A percentile compares a stretch with the other conserved stretches of the same genome.
phyloP scores from a whole-genome alignment of 352 stramenopile species.

The Pythium aquatile region DNA sequence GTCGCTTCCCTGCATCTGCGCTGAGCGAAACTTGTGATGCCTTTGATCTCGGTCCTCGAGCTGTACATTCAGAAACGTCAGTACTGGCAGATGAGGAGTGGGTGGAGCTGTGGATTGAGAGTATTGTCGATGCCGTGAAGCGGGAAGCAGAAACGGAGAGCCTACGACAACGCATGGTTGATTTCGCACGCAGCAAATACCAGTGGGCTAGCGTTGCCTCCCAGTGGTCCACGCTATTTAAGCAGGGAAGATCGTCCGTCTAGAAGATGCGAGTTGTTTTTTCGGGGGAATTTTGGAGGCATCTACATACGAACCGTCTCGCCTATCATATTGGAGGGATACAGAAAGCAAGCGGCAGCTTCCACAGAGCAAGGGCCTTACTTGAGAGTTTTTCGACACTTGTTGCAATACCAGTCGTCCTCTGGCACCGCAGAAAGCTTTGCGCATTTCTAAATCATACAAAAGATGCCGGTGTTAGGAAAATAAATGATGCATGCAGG shows the following conservation, averaged over 20 bases:
- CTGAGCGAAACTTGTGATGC: conserved; percentile 56
- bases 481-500: background rate
- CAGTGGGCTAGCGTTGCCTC: conserved; percentile 50
- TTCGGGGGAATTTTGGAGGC: conserved; percentile 1
- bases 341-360: background rate
- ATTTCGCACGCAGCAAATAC: conserved; percentile 51
- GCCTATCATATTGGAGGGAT: background rate
- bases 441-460: conserved; percentile 76
- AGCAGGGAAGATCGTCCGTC: conserved; percentile 2
- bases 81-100: conserved; percentile 36
- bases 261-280: conserved; percentile 19
- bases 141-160: conserved; percentile 28
- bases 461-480: background rate
- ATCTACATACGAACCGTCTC: conserved; percentile 4
- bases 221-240: conserved; percentile 56
- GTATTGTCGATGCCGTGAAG: conserved; percentile 39
- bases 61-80: conserved; percentile 22
- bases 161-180: conserved; percentile 54
- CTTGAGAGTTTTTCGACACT: conserved; percentile 49
- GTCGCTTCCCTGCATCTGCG: conserved; percentile 56
- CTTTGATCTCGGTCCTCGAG: conserved; percentile 76
- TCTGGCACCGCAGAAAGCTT: conserved; percentile 72
- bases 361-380: conserved; percentile 8
- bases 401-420: conserved; percentile 89
- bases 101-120: conserved; percentile 50